Evolutionary conservation across 495 filamentous ascomycete species (phyloP).

Genomic region (Penicillium soppii): DNA sequence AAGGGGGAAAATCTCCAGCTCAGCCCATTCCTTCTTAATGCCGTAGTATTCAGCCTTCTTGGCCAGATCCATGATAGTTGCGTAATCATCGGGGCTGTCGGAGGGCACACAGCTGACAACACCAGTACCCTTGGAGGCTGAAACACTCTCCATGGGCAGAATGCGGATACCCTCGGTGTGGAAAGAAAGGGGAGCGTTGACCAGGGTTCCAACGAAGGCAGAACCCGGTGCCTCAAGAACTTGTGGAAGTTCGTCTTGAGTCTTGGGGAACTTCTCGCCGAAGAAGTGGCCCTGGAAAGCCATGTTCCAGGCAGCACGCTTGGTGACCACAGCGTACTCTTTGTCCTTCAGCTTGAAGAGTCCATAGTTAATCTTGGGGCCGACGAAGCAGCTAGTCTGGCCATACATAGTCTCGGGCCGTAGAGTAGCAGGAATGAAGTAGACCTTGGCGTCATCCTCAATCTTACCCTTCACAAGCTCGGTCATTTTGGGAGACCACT

Average conservation of each 20-base stretch:
- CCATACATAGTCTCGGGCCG: constrained; percentile 98
- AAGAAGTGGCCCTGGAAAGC: constrained; percentile 88
- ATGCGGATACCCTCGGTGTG: constrained; percentile 81
- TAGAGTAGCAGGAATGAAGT: constrained; percentile 87
- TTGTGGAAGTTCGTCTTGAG: constrained; percentile 46
- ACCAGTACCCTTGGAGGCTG: constrained; percentile 90
- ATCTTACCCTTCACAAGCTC: constrained; percentile 72
- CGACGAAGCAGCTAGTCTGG: constrained; percentile 93
- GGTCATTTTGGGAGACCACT: constrained; percentile 75
- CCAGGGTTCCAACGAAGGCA: constrained; percentile 79
- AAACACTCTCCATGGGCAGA: constrained; percentile 91
- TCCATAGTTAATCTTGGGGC: constrained; percentile 86
- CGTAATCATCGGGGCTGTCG: constrained; percentile 94
- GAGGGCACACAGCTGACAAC: constrained; percentile 95
- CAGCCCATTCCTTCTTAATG: constrained; percentile 96
- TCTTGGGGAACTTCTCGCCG: constrained; percentile 69
- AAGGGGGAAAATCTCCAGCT: constrained; percentile 81
- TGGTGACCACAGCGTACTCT: constrained; percentile 82
- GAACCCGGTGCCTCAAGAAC: constrained; percentile 70
- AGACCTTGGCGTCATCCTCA: constrained; percentile 78
- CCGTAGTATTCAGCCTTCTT: constrained; percentile 98
- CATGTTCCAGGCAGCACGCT: constrained; percentile 92
- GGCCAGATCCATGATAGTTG: constrained; percentile 79
- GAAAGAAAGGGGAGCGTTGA: constrained; percentile 87
- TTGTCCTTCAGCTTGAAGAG: constrained; percentile 80